Conservation (phyloP, 495 filamentous ascomycete species). For the Cercophora samala region DNA sequence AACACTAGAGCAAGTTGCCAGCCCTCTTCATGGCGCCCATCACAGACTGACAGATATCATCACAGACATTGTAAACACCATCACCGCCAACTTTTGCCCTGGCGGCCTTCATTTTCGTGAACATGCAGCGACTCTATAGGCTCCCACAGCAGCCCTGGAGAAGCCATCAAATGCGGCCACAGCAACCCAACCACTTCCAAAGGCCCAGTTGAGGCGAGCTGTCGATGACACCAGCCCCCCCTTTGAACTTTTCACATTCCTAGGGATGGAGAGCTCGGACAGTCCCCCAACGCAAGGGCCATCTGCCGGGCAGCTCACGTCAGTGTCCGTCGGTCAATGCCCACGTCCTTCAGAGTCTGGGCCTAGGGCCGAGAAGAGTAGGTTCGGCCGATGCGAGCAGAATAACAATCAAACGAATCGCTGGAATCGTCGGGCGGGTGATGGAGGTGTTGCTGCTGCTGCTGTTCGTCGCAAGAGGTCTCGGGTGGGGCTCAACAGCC, state of each 20-base stretch:
- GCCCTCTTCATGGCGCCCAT: background rate
- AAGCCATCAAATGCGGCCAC: background rate
- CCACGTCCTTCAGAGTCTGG: background rate
- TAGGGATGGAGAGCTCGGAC: background rate
- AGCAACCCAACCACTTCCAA: background rate
- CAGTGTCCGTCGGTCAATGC: background rate
- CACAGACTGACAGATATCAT: background rate
- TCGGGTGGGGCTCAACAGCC: background rate
- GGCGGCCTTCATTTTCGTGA: background rate
- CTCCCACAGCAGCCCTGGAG: conserved; percentile 1
- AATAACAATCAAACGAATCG: background rate
- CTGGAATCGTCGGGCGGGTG: background rate
- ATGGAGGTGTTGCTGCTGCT: background rate
- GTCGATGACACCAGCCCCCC: background rate
- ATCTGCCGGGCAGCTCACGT: background rate
- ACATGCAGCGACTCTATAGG: background rate
- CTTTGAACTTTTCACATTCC: background rate
- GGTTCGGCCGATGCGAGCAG: background rate
- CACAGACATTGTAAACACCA: background rate
- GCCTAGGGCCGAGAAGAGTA: background rate
- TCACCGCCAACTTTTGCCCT: background rate
- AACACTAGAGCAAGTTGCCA: background rate
- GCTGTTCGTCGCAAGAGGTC: background rate
- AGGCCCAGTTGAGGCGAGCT: background rate
- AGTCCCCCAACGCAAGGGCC: background rate